phyloP scores from a whole-genome alignment of 768 basidiomycete species.

The Xerocomus spinulosus region DNA sequence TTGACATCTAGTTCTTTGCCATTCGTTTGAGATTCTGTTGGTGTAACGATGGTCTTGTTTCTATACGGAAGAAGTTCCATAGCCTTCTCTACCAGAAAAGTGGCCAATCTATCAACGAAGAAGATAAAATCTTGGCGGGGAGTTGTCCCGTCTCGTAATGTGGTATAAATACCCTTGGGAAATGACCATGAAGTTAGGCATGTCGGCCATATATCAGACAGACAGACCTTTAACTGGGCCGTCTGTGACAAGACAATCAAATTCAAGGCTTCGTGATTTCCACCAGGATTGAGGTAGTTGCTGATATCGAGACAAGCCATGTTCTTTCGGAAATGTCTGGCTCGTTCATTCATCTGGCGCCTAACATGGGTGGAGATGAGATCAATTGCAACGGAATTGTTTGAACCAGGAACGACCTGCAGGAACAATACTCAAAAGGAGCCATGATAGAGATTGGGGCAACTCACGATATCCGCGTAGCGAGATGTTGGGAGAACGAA shows the following conservation, averaged over 20 bases:
- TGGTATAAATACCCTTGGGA: slow-evolving; percentile 81
- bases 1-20: slow-evolving; percentile 64
- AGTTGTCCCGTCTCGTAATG: slow-evolving; percentile 69
- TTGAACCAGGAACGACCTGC: slow-evolving; percentile 94
- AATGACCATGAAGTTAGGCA: neutral
- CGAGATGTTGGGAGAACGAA: slow-evolving; percentile 86
- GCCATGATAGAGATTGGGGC: neutral
- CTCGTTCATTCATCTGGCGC: slow-evolving; percentile 76
- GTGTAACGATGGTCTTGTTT: slow-evolving; percentile 60
- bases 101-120: slow-evolving; percentile 83
- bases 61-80: slow-evolving; percentile 76
- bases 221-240: slow-evolving; percentile 67
- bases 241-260: slow-evolving; percentile 72
- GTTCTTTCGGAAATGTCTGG: slow-evolving; percentile 65
- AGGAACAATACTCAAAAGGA: neutral
- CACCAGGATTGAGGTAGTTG: slow-evolving; percentile 35
- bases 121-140: slow-evolving; percentile 86
- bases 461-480: slow-evolving; percentile 79
- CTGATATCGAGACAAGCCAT: slow-evolving; percentile 52
- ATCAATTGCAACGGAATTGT: slow-evolving; percentile 89
- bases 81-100: slow-evolving; percentile 79
- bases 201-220: neutral
- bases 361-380: slow-evolving; percentile 88
- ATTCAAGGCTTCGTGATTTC: slow-evolving; percentile 42
- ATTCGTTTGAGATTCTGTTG: slow-evolving; percentile 46